phyloP scores from a whole-genome alignment of 179 eudicot species.

The Dionaea muscipula region DNA sequence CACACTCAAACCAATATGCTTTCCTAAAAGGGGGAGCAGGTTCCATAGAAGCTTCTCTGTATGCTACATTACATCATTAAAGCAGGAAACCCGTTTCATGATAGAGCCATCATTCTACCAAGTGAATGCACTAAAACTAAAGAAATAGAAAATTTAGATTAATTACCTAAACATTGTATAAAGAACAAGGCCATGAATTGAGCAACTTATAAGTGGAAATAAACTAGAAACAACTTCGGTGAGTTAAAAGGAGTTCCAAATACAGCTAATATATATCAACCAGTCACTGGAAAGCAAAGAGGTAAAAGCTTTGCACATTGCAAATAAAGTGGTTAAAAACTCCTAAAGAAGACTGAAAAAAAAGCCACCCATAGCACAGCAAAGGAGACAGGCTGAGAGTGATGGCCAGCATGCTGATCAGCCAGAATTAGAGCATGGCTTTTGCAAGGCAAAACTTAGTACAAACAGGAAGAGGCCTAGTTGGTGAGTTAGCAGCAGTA shows the following conservation, averaged over 20 bases:
- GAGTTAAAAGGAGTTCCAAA: neutral
- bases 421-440: too few relatives aligned
- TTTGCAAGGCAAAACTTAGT: too few relatives aligned
- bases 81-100: too few relatives aligned
- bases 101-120: too few relatives aligned
- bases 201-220: neutral
- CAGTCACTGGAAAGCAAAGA: neutral
- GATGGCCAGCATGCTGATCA: neutral
- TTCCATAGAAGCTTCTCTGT: neutral
- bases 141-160: too few relatives aligned
- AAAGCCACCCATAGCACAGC: too few relatives aligned
- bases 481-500: too few relatives aligned
- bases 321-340: neutral
- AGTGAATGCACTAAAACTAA: too few relatives aligned
- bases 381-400: too few relatives aligned
- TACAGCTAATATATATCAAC: neutral
- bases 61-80: neutral
- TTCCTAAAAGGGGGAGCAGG: neutral
- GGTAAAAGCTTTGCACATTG: neutral
- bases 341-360: neutral
- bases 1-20: neutral
- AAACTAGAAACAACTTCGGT: neutral
- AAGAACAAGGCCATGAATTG: neutral
- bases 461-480: too few relatives aligned
- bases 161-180: neutral